A percentile compares a stretch with the other conserved stretches of the same genome.
Conservation (phyloP, 2,329 filamentous ascomycete genomes). For the Zasmidium angulare region DNA sequence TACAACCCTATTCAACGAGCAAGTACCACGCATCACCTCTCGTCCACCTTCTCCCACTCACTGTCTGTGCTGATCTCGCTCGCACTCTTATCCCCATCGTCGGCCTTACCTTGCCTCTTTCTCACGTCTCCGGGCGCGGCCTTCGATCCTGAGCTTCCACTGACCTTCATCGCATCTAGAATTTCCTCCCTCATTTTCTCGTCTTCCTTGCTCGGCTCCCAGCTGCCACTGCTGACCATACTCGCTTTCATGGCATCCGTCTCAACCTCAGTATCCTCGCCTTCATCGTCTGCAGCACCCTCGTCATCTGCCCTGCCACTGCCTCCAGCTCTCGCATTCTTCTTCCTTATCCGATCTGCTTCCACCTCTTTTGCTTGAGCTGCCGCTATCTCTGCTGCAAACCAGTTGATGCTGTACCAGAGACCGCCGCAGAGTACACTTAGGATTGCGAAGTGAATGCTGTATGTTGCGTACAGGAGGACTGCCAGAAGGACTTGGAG, state of each 20-base stretch:
- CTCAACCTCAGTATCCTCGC: conserved; percentile 49
- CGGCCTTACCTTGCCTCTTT: conserved; percentile 23
- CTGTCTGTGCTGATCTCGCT: conserved; percentile 70
- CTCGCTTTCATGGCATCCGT: conserved; percentile 23
- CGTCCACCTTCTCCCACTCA: conserved; percentile 95
- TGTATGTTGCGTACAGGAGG: conserved; percentile 79
- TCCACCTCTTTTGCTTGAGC: conserved; percentile 51
- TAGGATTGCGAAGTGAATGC: conserved; percentile 83
- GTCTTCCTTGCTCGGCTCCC: conserved; percentile 13
- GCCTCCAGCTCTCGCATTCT: conserved; percentile 40
- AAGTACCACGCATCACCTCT: conserved; percentile 53
- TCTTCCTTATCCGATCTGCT: conserved; percentile 47
- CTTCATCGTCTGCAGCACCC: conserved; percentile 41
- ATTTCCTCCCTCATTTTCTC: conserved; percentile 16
- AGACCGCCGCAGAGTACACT: conserved; percentile 76
- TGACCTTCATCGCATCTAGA: conserved; percentile 13
- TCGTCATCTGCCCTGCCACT: conserved; percentile 42
- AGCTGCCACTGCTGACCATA: conserved; percentile 4
- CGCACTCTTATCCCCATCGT: conserved; percentile 27
- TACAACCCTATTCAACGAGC: too few species aligned
- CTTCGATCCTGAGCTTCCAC: background rate
- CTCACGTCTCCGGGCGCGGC: conserved; percentile 2
- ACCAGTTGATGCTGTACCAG: conserved; percentile 98
- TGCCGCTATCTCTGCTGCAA: conserved; percentile 65
- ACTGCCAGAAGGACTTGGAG: conserved; percentile 76